Conservation (phyloP, 2,329 filamentous ascomycete species). For the Phialophora chinensis region DNA sequence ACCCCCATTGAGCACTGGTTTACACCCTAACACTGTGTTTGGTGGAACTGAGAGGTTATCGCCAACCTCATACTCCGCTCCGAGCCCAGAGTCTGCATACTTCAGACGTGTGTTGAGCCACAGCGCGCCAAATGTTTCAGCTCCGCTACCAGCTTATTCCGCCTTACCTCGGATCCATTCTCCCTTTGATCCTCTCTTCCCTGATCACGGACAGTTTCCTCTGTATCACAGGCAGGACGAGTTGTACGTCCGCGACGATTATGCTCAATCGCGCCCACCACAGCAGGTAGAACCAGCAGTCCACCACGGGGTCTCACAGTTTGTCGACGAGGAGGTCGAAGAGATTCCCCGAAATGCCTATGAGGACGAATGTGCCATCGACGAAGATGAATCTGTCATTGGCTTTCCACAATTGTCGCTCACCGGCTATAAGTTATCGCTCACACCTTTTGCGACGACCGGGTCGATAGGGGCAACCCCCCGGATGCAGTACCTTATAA, state of each 20-base stretch:
- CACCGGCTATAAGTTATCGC: constrained; percentile 24
- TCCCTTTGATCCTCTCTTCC: constrained; percentile 15
- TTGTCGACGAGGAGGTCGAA: constrained; percentile 42
- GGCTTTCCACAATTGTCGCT: constrained; percentile 21
- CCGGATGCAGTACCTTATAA: constrained; percentile 85
- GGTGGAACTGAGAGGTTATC: constrained; percentile 16
- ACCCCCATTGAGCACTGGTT: background rate
- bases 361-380: constrained; percentile 29
- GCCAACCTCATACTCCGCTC: constrained; percentile 22
- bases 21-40: constrained; percentile 12
- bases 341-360: constrained; percentile 20
- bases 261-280: background rate
- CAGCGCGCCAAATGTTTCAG: constrained; percentile 7
- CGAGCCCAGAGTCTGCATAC: constrained; percentile 27
- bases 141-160: constrained; percentile 10
- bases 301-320: background rate
- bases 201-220: constrained; percentile 15
- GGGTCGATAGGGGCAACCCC: constrained; percentile 66
- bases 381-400: constrained; percentile 27
- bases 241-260: constrained; percentile 9
- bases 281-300: constrained; percentile 14
- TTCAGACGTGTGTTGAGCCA: constrained; percentile 29
- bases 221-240: constrained; percentile 13
- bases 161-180: constrained; percentile 21
- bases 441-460: constrained; percentile 32